Evolutionary conservation across 805 yeast genomes (phyloP).

Genomic region (Yamadazyma takamatsuzukensis): DNA sequence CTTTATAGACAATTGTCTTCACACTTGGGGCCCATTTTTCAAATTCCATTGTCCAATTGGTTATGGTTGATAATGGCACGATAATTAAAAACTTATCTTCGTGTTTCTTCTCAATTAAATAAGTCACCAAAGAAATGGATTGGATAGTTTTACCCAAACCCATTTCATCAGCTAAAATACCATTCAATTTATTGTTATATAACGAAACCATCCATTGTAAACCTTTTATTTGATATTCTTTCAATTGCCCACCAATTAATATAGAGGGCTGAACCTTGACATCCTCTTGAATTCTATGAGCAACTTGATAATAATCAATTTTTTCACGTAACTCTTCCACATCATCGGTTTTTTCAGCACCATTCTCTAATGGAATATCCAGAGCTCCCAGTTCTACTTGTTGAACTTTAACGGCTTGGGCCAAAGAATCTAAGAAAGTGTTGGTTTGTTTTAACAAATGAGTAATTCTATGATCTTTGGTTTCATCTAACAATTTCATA

Average conservation of each 20-base stretch:
- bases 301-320: conserved; percentile 77
- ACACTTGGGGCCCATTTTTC: conserved; percentile 87
- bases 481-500: conserved; percentile 76
- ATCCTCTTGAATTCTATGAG: conserved; percentile 69
- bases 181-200: conserved; percentile 57
- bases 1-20: conserved; percentile 70
- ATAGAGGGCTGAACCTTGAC: conserved; percentile 64
- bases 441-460: conserved; percentile 80
- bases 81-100: conserved; percentile 73
- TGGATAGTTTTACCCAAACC: conserved; percentile 70
- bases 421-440: conserved; percentile 69
- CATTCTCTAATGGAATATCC: conserved; percentile 16
- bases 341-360: conserved; percentile 23
- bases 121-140: conserved; percentile 71
- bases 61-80: conserved; percentile 79
- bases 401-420: conserved; percentile 75
- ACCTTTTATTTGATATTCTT: conserved; percentile 71
- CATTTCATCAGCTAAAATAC: conserved; percentile 67
- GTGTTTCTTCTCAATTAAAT: conserved; percentile 64
- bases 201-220: conserved; percentile 66
- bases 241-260: conserved; percentile 72
- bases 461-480: conserved; percentile 83
- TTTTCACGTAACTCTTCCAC: conserved; percentile 59
- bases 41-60: conserved; percentile 83
- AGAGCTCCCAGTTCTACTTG: conserved; percentile 52